phyloP scores from a whole-genome alignment of 371 early-diverging fungal species.

The Syncephalis plumigaleata region DNA sequence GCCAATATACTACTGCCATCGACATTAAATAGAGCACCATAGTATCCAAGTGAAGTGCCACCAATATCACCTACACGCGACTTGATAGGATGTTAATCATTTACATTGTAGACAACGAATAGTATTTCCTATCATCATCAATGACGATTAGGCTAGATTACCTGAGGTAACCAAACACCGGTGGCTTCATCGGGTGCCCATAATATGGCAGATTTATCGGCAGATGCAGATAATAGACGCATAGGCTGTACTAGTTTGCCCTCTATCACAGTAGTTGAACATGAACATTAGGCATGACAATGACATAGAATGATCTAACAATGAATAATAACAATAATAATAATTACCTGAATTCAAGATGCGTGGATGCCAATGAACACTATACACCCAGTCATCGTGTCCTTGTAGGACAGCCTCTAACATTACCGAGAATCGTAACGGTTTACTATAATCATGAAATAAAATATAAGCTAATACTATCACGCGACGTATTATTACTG shows the following conservation, averaged over 20 bases:
- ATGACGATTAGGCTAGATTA: slow-evolving; percentile 6
- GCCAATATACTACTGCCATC: slow-evolving; percentile 50
- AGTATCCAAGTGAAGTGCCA: slow-evolving; percentile 67
- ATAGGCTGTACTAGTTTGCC: slow-evolving; percentile 37
- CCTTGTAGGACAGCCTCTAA: slow-evolving; percentile 81
- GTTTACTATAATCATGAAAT: background rate
- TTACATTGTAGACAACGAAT: background rate
- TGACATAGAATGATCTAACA: no score
- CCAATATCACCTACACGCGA: slow-evolving; percentile 83
- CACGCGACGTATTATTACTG: no score
- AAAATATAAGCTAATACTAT: background rate
- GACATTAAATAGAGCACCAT: slow-evolving; percentile 55
- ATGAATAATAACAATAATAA: no score
- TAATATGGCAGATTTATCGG: slow-evolving; percentile 82
- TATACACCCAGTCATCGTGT: slow-evolving; percentile 92
- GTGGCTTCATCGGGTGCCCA: slow-evolving; percentile 73
- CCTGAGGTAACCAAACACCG: slow-evolving; percentile 73
- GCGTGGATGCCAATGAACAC: slow-evolving; percentile 19
- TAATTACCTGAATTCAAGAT: no score
- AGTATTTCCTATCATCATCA: background rate
- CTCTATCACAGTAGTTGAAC: no score
- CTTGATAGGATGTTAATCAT: no score
- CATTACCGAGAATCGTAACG: slow-evolving; percentile 40
- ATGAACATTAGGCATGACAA: no score
- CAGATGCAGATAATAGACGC: slow-evolving; percentile 69